These are phyloP conservation scores for Torulaspora delbrueckii DNA, from an alignment of 805 yeast species.

Conservation along the genomic window DNA sequence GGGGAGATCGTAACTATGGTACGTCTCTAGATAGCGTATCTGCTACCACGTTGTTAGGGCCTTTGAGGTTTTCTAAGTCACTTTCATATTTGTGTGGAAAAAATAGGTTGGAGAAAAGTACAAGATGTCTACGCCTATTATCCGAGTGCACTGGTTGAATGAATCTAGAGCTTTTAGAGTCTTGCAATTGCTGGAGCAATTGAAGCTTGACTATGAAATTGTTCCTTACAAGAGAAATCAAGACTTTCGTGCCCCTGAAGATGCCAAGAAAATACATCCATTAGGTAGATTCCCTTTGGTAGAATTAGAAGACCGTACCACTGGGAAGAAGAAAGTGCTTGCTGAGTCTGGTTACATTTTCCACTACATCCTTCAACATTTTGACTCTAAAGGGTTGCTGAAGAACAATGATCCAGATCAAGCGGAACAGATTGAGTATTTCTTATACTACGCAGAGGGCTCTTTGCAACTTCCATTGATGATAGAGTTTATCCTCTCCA, in stretches of 20 bases:
- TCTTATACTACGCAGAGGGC: constrained; percentile 56
- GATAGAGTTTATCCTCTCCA: constrained; percentile 35
- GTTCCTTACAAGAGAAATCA: constrained; percentile 49
- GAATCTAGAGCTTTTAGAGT: constrained; percentile 57
- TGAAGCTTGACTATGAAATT: constrained; percentile 51
- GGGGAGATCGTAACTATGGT: too few species aligned
- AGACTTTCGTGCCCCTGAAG: constrained; percentile 45
- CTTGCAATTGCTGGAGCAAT: constrained; percentile 60
- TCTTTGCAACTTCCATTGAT: constrained; percentile 49
- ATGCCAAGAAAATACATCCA: constrained; percentile 50
- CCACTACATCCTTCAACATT: constrained; percentile 46
- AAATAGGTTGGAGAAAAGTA: too few species aligned
- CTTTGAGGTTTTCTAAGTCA: too few species aligned
- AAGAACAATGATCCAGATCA: constrained; percentile 39
- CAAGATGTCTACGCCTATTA: constrained; percentile 17
- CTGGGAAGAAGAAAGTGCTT: constrained; percentile 31
- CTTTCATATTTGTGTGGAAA: too few species aligned
- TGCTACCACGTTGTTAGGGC: too few species aligned
- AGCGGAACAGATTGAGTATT: constrained; percentile 45
- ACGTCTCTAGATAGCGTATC: too few species aligned
- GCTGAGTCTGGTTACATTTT: constrained; percentile 61
- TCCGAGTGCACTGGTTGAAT: constrained; percentile 25
- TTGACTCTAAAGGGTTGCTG: constrained; percentile 42
- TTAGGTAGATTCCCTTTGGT: constrained; percentile 61
- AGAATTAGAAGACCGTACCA: constrained; percentile 39